These are phyloP conservation scores for Sporothrix pseudoabietina DNA, from an alignment of 2,329 filamentous ascomycete species.

Conservation along the genomic window DNA sequence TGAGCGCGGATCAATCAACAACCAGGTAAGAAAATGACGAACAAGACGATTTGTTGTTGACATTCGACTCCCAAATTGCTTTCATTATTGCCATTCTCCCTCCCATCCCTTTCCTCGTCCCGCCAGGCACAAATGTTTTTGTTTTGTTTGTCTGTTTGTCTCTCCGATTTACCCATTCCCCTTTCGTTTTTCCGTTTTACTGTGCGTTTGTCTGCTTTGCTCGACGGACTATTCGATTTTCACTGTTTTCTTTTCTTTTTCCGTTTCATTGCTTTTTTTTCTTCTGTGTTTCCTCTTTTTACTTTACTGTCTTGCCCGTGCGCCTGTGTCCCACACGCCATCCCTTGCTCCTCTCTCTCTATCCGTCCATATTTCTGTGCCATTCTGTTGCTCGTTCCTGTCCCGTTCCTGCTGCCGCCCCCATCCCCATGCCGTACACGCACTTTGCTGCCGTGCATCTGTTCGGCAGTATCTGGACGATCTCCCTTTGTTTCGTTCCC, in stretches of 20 bases:
- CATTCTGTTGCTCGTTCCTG: conserved; percentile 12
- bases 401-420: conserved; percentile 26
- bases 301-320: conserved; percentile 22
- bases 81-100: background rate
- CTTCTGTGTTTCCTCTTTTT: conserved; percentile 20
- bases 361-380: background rate
- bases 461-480: conserved; percentile 27
- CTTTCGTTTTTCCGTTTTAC: background rate
- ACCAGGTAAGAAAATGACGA: conserved; percentile 48
- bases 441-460: conserved; percentile 30
- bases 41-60: background rate
- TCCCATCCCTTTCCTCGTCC: conserved; percentile 2
- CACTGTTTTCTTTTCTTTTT: background rate
- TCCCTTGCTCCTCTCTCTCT: conserved; percentile 24
- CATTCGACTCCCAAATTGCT: background rate
- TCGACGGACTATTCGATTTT: background rate
- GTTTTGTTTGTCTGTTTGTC: conserved; percentile 9
- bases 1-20: conserved; percentile 62
- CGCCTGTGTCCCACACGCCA: conserved; percentile 18
- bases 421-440: conserved; percentile 28
- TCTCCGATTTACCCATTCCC: background rate
- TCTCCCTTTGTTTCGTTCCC: conserved; percentile 28
- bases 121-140: background rate
- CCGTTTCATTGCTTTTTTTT: background rate
- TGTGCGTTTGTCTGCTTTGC: background rate